These are phyloP conservation scores for Nothopassalora personata DNA, from an alignment of 2,329 filamentous ascomycete genomes.

Conservation along the genomic window DNA sequence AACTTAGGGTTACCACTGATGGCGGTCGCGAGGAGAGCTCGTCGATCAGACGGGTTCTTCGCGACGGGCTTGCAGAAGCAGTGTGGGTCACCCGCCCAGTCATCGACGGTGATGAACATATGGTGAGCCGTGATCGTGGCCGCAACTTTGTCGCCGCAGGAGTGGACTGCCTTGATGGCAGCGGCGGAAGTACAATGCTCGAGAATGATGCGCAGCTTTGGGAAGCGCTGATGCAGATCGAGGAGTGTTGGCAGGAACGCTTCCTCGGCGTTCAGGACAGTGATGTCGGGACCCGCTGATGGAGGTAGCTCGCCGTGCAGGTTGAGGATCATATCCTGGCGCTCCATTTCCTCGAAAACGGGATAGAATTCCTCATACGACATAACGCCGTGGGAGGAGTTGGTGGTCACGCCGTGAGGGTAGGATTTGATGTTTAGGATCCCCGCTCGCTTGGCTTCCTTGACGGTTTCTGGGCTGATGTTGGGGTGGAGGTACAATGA, in stretches of 20 bases:
- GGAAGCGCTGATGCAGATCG: conserved; percentile 68
- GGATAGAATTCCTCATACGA: conserved; percentile 66
- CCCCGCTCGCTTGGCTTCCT: conserved; percentile 65
- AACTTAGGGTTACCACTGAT: conserved; percentile 59
- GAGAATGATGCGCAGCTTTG: conserved; percentile 59
- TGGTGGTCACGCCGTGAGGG: conserved; percentile 52
- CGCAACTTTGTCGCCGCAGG: conserved; percentile 71
- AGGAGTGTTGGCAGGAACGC: conserved; percentile 75
- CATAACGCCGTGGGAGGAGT: conserved; percentile 62
- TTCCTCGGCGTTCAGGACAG: conserved; percentile 61
- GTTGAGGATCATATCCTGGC: conserved; percentile 76
- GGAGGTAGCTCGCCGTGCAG: conserved; percentile 83
- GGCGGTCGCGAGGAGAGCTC: conserved; percentile 63
- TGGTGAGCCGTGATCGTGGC: conserved; percentile 85
- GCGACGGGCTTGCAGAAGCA: conserved; percentile 70
- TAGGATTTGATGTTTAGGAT: conserved; percentile 71
- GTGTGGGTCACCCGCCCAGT: conserved; percentile 65
- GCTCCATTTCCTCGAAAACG: conserved; percentile 86
- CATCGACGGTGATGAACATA: conserved; percentile 71
- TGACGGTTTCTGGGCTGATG: conserved; percentile 53
- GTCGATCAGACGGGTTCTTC: conserved; percentile 63
- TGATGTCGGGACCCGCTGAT: conserved; percentile 37
- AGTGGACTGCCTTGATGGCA: conserved; percentile 69
- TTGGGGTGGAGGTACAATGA: conserved; percentile 47
- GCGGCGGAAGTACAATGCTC: conserved; percentile 87